A percentile compares a stretch with the other conserved stretches of the same genome.
These are phyloP conservation scores for Circinella umbellata DNA, from an alignment of 371 early-diverging fungal genomes.

Conservation along the genomic window DNA sequence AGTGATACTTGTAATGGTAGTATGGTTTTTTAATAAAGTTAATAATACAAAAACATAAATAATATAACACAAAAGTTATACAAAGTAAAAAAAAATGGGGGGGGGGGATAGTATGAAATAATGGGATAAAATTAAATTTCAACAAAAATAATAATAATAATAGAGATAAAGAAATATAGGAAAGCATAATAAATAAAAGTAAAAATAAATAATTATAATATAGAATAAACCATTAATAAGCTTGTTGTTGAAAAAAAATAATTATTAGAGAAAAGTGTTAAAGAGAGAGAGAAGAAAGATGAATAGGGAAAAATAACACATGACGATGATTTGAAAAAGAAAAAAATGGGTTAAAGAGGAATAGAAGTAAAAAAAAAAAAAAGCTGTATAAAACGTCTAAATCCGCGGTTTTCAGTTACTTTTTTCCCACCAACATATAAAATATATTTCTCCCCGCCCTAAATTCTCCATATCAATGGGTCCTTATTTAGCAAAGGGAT, in stretches of 20 bases:
- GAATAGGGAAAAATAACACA: not conserved
- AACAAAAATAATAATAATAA: not conserved
- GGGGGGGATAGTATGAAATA: no score
- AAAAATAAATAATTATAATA: not conserved
- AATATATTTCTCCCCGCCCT: not conserved
- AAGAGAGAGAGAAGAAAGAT: not conserved
- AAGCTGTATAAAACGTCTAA: slow-evolving; percentile 1
- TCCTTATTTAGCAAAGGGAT: not conserved
- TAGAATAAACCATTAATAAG: not conserved
- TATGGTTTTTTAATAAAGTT: not conserved
- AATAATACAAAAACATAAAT: not conserved
- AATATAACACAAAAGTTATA: not conserved
- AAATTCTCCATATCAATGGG: no score
- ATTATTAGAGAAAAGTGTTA: not conserved
- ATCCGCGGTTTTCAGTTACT: slow-evolving; percentile 1
- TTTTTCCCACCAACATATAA: slow-evolving; percentile 2
- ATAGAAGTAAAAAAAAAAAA: not conserved
- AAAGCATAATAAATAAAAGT: not conserved
- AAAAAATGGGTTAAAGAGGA: not conserved
- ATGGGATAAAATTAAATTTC: no score
- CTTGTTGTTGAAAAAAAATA: not conserved
- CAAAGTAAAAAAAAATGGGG: not conserved
- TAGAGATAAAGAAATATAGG: not conserved
- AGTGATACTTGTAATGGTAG: not conserved
- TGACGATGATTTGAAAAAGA: not conserved